phyloP scores from a whole-genome alignment of 164 flowering plant genomes.

The Sedum album region DNA sequence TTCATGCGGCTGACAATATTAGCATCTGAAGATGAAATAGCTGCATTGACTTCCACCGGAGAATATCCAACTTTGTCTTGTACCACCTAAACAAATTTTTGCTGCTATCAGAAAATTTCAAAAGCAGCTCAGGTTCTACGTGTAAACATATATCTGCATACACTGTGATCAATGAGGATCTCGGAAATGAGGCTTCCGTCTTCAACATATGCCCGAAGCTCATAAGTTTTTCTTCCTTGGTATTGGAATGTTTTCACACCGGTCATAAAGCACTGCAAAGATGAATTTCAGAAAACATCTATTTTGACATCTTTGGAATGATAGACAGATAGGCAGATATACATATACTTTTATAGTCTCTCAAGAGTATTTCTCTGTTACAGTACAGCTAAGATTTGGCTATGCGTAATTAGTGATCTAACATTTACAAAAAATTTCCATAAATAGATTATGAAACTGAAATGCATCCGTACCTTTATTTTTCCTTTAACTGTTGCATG shows the following conservation, averaged over 20 bases:
- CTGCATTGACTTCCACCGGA: constrained; percentile 65
- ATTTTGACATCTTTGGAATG: background rate
- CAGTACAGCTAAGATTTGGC: too few relatives aligned
- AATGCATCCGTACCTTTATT: constrained; percentile 48
- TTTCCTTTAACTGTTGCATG: constrained; percentile 45
- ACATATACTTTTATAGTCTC: too few relatives aligned
- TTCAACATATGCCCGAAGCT: constrained; percentile 71
- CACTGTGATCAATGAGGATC: constrained; percentile 65
- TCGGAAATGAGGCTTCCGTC: constrained; percentile 95
- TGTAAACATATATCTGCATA: constrained; percentile 31
- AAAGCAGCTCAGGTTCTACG: background rate
- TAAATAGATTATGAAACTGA: background rate
- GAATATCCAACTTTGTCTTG: constrained; percentile 55
- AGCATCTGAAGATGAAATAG: constrained; percentile 50
- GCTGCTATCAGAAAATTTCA: background rate
- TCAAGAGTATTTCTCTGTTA: too few relatives aligned
- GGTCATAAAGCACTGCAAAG: constrained; percentile 75
- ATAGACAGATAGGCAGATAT: background rate
- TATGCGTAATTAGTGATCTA: background rate
- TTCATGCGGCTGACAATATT: constrained; percentile 41
- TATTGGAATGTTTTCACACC: constrained; percentile 77
- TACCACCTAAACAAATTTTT: constrained; percentile 51
- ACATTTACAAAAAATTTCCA: background rate
- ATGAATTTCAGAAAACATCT: constrained; percentile 4
- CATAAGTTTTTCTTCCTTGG: constrained; percentile 44